Evolutionary conservation across 176 grass and related monocot genomes (phyloP), one percentile per base, ranked within the genome.

Genomic region (Tuctoria greenei): DNA sequence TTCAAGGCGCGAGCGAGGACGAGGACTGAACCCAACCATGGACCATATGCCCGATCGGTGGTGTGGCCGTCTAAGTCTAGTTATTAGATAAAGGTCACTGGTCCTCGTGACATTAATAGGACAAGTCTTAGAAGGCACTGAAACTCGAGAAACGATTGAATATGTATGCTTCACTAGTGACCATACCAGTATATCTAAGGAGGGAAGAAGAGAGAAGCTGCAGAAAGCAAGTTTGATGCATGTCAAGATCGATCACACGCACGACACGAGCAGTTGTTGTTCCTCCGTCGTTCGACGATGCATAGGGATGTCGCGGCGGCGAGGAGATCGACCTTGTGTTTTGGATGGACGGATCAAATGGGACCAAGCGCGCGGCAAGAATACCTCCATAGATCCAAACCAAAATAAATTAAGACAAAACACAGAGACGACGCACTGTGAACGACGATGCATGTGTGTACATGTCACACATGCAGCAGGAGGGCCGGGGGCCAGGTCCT

Each of bases 81-180:
- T 67, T 28, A 41, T 47, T 67, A 23, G 66, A 37, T 45, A 58
- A 51, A 51, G 45, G 21, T 10, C 37, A 3, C 8, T 45, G 43
- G 18, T 64, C 74, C 38, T 44, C 13, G 25, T 65, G 69, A 64
- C 60, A 73, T 41, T 64, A 81, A 73, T 43, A 73, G 10, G 67
- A 72, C 15, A 24, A 42, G 43, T 72, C 57, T 81, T 72, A 41
- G 57, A 81, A 72, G 79, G 68, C 58, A 64, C 79, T 64, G 14
- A 35, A 17, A 76, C 74, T 64, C 6, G 43, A 18, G 6, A 37
- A 72, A 38, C 40, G 24, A 39, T 81, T 51, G 67, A 50, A 61
- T 35, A 75, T 70, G 27, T 18, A 76, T 71, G 42, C 27, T 62
- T 70, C 44, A 49, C 17, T 47, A 5, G 4, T 3, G 8, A 35